A percentile compares a stretch with the other conserved stretches of the same genome.
Evolutionary conservation across 1,284 basidiomycete genomes (phyloP).

Genomic region (Fomes fomentarius): DNA sequence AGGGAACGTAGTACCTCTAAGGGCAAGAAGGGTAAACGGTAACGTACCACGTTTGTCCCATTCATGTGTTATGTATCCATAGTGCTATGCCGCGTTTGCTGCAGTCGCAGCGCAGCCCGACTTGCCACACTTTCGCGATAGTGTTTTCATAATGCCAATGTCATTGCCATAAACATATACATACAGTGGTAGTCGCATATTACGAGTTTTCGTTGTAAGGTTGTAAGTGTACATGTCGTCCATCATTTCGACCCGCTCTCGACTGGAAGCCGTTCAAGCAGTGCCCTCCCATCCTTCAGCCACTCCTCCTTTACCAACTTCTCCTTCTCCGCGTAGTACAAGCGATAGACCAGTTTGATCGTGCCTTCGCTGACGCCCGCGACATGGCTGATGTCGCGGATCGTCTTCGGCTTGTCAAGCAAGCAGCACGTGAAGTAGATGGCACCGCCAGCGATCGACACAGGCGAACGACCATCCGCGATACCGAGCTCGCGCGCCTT

Average conservation of each 20-base stretch:
- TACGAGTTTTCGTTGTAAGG: constrained; percentile 3
- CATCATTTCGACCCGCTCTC: constrained; percentile 34
- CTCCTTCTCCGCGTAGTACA: constrained; percentile 71
- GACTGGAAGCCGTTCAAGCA: constrained; percentile 49
- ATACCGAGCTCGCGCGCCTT: constrained; percentile 84
- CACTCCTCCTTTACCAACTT: constrained; percentile 82
- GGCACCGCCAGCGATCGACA: constrained; percentile 95
- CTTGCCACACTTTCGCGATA: too few species aligned
- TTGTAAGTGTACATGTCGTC: constrained; percentile 12
- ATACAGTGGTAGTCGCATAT: constrained; percentile 18
- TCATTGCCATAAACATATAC: constrained; percentile 24
- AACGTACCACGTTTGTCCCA: not conserved
- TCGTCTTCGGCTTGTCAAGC: constrained; percentile 73
- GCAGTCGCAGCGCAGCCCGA: too few species aligned
- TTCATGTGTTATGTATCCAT: not conserved
- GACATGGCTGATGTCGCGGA: constrained; percentile 90
- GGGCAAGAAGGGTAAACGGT: constrained; percentile 28
- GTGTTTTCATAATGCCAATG: constrained; percentile 12
- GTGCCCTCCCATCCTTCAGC: constrained; percentile 78
- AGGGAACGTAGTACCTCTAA: constrained; percentile 33
- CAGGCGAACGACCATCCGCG: constrained; percentile 91
- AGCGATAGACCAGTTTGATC: constrained; percentile 85
- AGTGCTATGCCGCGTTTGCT: not conserved
- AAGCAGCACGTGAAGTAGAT: constrained; percentile 92
- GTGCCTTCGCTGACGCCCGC: constrained; percentile 98